phyloP scores from a whole-genome alignment of 306 rosid species.

The Glycyrrhiza uralensis region DNA sequence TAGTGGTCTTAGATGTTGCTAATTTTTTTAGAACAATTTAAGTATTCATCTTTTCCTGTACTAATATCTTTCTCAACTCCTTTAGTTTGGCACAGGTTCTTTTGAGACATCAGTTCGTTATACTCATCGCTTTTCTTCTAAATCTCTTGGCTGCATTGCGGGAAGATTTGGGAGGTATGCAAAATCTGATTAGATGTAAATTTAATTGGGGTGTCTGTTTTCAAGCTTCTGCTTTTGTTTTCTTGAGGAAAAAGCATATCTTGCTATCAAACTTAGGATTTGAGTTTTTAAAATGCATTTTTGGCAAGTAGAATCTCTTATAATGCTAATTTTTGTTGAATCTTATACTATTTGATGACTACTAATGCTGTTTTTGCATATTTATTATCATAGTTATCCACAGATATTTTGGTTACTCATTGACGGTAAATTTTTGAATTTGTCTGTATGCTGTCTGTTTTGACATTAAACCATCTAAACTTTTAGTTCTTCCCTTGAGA shows the following conservation, averaged over 20 bases:
- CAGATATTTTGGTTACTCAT: constrained; percentile 12
- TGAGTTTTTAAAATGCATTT: background rate
- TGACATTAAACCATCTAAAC: constrained; percentile 35
- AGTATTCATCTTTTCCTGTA: constrained; percentile 3
- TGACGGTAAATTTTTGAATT: background rate
- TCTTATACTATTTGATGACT: background rate
- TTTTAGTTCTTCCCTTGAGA: constrained; percentile 77
- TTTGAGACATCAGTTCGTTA: constrained; percentile 70
- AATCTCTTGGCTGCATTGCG: constrained; percentile 77
- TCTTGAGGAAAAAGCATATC: background rate
- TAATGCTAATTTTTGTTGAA: background rate
- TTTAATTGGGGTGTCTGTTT: background rate
- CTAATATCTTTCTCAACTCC: constrained; percentile 34
- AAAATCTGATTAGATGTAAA: constrained; percentile 15
- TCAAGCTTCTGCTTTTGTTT: background rate
- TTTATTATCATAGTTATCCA: background rate
- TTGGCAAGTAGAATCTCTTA: background rate
- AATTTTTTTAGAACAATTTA: background rate
- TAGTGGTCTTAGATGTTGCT: constrained; percentile 1
- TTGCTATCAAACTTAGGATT: background rate
- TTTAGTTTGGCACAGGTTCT: constrained; percentile 75
- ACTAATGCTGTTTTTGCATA: background rate
- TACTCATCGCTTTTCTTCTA: constrained; percentile 71
- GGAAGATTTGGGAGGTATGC: constrained; percentile 91
- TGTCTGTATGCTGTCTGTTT: constrained; percentile 18